These are phyloP conservation scores for Mortierella sp. DNA, from an alignment of 371 early-diverging fungal species.

Conservation along the genomic window DNA sequence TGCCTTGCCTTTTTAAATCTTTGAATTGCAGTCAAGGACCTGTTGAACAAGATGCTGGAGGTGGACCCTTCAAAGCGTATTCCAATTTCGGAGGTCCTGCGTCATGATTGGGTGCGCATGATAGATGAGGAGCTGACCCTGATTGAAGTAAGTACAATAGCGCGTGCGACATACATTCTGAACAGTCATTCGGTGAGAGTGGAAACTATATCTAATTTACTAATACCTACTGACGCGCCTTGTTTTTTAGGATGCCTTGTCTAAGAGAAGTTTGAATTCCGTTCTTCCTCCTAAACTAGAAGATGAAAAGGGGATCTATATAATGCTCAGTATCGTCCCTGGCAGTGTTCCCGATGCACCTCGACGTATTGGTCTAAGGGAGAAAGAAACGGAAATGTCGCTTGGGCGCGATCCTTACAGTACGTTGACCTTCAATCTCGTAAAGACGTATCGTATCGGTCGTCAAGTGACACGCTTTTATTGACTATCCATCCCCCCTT, in stretches of 20 bases:
- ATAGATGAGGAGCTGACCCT: slow-evolving; percentile 30
- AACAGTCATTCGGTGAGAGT: not conserved
- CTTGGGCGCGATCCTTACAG: slow-evolving; percentile 17
- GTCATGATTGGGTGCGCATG: slow-evolving; percentile 40
- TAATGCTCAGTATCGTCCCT: slow-evolving; percentile 17
- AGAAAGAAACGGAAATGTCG: not conserved
- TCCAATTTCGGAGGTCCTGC: slow-evolving; percentile 2
- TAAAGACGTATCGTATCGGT: too few relatives aligned
- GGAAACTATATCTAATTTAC: not conserved
- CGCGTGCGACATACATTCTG: too few relatives aligned
- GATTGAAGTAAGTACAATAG: slow-evolving; percentile 40
- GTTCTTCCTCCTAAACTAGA: not conserved
- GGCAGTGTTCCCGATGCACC: slow-evolving; percentile 33
- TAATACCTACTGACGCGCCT: not conserved
- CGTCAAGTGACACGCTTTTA: too few relatives aligned
- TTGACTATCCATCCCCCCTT: too few relatives aligned
- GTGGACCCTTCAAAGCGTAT: slow-evolving; percentile 32
- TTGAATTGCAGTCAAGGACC: not conserved
- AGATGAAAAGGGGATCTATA: not conserved
- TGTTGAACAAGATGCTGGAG: slow-evolving; percentile 24
- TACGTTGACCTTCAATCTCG: not conserved
- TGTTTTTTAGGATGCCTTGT: not conserved
- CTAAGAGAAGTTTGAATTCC: not conserved
- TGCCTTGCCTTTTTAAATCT: not conserved
- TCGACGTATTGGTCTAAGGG: slow-evolving; percentile 17